These are phyloP conservation scores for Kluyveromyces nonfermentans DNA, from an alignment of 805 yeast genomes.

Conservation along the genomic window DNA sequence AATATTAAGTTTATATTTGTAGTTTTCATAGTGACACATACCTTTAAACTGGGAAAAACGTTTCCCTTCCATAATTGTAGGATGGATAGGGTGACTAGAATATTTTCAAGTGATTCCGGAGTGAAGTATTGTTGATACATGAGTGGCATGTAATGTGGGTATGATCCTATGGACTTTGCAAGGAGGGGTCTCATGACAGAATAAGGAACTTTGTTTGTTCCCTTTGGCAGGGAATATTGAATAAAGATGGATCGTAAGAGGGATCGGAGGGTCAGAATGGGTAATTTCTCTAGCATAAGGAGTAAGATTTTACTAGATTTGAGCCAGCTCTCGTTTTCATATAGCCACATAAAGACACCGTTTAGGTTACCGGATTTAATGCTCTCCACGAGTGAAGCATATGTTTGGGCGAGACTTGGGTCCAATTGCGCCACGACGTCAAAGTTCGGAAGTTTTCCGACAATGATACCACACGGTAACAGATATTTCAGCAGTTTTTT, in stretches of 20 bases:
- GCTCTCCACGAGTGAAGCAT: conserved; percentile 30
- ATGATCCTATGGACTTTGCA: conserved; percentile 14
- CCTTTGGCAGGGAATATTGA: conserved; percentile 12
- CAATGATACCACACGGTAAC: conserved; percentile 42
- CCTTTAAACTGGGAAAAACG: conserved; percentile 23
- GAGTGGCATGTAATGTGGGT: conserved; percentile 4
- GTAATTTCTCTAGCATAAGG: conserved; percentile 33
- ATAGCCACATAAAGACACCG: conserved; percentile 27
- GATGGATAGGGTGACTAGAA: conserved; percentile 24
- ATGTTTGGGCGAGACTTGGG: conserved; percentile 26
- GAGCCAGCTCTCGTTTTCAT: conserved; percentile 26
- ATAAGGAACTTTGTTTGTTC: conserved; percentile 22
- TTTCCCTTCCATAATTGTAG: conserved; percentile 26
- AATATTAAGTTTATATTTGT: conserved; percentile 17
- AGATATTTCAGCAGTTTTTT: conserved; percentile 38
- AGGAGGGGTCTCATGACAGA: conserved; percentile 7
- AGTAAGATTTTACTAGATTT: conserved; percentile 28
- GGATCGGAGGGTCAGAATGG: conserved; percentile 36
- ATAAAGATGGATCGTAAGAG: conserved; percentile 16
- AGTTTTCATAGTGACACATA: conserved; percentile 26
- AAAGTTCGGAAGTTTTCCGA: conserved; percentile 44
- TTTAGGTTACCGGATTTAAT: conserved; percentile 37
- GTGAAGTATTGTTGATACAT: conserved; percentile 21
- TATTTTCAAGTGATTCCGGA: conserved; percentile 19
- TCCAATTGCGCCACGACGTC: conserved; percentile 17